Percentiles rank a stretch among this genome's conserved stretches.
phyloP scores from a whole-genome alignment of 257 asterid species.

The Datura wrightii region DNA sequence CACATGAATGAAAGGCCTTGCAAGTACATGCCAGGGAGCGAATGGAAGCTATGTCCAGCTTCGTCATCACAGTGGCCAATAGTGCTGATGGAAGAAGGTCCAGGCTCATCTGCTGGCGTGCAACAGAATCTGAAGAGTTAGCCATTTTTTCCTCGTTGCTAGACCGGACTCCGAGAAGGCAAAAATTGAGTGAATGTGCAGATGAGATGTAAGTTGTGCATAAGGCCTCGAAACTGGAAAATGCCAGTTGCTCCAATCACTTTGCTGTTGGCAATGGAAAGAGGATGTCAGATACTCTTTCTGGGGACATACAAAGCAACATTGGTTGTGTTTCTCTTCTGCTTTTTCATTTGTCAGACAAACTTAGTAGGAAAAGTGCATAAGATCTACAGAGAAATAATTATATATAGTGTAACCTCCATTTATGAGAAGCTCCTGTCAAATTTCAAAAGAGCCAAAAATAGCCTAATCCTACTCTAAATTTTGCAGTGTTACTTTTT shows the following conservation, averaged over 20 bases:
- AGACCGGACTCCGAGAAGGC: neutral
- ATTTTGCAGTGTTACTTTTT: neutral
- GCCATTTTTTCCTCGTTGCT: conserved; percentile 50
- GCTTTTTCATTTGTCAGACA: neutral
- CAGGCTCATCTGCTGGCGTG: conserved; percentile 43
- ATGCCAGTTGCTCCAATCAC: neutral
- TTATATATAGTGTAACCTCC: neutral
- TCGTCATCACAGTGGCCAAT: conserved; percentile 78
- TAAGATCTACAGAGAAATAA: neutral
- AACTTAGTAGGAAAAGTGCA: neutral
- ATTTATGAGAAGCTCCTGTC: conserved; percentile 4
- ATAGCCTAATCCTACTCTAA: neutral
- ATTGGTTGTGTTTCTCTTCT: neutral
- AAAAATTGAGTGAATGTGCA: neutral
- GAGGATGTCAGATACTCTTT: neutral
- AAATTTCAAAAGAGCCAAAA: neutral
- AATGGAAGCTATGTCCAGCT: conserved; percentile 81
- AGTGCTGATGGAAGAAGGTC: conserved; percentile 77
- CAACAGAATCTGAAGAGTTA: conserved; percentile 39
- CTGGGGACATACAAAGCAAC: neutral
- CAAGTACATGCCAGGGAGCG: conserved; percentile 89
- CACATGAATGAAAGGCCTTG: conserved; percentile 68
- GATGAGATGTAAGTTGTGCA: neutral
- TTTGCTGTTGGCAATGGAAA: neutral
- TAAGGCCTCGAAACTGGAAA: conserved; percentile 7